phyloP scores from a whole-genome alignment of 2,329 filamentous ascomycete species.

The Aureobasidium sp. region DNA sequence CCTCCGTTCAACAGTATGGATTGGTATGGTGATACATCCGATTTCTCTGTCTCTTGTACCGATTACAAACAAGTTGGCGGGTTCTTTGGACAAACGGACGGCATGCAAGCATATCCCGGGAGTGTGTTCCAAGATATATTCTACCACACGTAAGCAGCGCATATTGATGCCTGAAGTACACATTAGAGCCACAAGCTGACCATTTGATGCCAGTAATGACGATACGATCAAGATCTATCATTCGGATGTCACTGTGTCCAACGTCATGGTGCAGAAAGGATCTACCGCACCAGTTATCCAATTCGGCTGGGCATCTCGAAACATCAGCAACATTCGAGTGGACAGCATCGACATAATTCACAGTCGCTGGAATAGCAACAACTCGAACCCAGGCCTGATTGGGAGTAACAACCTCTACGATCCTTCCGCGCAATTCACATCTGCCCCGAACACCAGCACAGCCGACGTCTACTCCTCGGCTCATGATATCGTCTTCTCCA shows the following conservation, averaged over 20 bases:
- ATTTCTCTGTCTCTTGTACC: not conserved
- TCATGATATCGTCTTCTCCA: not conserved
- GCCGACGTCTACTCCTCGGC: not conserved
- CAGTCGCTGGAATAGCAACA: conserved; percentile 8
- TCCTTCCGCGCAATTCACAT: not conserved
- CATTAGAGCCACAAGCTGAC: not conserved
- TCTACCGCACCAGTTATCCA: not conserved
- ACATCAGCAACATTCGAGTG: not conserved
- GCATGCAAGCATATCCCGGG: not conserved
- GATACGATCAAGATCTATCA: not conserved
- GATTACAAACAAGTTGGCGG: conserved; percentile 4
- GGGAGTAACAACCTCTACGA: not conserved
- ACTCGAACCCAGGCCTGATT: not conserved
- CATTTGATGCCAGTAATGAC: not conserved
- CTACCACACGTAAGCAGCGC: not conserved
- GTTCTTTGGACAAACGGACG: not conserved
- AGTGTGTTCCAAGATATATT: not conserved
- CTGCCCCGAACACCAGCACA: not conserved
- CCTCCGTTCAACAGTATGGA: conserved; percentile 10
- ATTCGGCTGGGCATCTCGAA: conserved; percentile 3
- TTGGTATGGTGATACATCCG: not conserved
- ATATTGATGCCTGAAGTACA: too few relatives aligned
- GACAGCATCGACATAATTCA: not conserved
- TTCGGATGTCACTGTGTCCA: not conserved
- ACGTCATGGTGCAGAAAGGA: not conserved